A percentile compares a stretch with the other conserved stretches of the same genome.
Conservation (phyloP, 768 basidiomycete species). For the Rubroboletus pulcherrimus region DNA sequence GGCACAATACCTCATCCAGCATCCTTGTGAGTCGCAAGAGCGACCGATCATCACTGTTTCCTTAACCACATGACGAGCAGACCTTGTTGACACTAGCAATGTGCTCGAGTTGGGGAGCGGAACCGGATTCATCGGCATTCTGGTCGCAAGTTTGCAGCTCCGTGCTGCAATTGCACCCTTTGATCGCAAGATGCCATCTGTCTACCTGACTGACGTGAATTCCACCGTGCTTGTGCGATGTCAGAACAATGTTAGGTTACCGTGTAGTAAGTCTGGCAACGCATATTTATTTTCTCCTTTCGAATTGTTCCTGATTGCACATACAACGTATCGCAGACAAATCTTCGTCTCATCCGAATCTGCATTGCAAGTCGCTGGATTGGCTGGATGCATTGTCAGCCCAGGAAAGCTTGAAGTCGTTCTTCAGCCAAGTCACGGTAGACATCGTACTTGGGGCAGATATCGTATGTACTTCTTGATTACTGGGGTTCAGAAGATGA, state of each 20-base stretch:
- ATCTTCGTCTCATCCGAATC: conserved; percentile 46
- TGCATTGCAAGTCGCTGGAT: conserved; percentile 51
- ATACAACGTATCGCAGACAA: conserved; percentile 39
- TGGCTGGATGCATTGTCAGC: conserved; percentile 59
- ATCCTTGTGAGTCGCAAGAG: conserved; percentile 45
- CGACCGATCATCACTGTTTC: background rate
- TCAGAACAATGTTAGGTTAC: conserved; percentile 51
- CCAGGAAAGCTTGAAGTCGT: conserved; percentile 13
- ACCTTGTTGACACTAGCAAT: conserved; percentile 30
- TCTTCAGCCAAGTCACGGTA: conserved; percentile 41
- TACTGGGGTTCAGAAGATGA: background rate
- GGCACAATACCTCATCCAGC: conserved; percentile 53
- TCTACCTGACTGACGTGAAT: conserved; percentile 65
- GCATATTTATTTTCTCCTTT: background rate
- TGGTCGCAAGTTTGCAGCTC: conserved; percentile 56
- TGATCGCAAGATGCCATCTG: conserved; percentile 7
- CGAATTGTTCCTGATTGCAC: background rate
- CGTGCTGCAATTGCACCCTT: background rate
- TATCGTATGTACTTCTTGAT: conserved; percentile 38
- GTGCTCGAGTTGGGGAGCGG: conserved; percentile 78
- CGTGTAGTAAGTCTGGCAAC: conserved; percentile 55
- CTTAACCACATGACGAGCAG: background rate
- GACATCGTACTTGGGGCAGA: conserved; percentile 74
- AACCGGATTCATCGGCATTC: conserved; percentile 67
- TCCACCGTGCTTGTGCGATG: conserved; percentile 61